Percentiles rank a stretch among this genome's conserved stretches.
phyloP scores from a whole-genome alignment of 2,329 filamentous ascomycete genomes.

The Monosporascus sp. region DNA sequence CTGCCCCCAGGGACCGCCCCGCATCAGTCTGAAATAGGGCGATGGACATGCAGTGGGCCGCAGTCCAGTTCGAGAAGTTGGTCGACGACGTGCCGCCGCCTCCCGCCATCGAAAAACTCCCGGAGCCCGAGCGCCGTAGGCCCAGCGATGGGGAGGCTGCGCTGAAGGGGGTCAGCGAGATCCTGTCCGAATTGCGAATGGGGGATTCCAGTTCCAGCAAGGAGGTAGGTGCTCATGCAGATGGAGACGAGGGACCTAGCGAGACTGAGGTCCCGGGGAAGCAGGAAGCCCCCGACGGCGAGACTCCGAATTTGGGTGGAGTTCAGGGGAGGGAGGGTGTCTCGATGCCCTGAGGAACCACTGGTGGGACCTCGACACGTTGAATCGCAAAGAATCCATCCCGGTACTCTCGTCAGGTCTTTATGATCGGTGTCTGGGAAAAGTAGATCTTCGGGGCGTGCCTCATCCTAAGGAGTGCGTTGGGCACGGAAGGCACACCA shows the following conservation, averaged over 20 bases:
- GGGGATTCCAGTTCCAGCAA: neutral
- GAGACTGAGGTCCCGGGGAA: conserved; percentile 32
- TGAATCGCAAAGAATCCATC: no score
- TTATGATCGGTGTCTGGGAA: no score
- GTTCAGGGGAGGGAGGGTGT: neutral
- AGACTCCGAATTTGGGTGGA: neutral
- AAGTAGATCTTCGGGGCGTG: no score
- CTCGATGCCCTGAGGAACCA: neutral
- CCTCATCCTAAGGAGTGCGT: no score
- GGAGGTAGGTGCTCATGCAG: neutral
- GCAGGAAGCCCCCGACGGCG: no score
- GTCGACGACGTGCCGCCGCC: conserved; percentile 6
- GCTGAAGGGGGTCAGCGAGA: conserved; percentile 8
- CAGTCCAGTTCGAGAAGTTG: conserved; percentile 19
- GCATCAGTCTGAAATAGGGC: conserved; percentile 7
- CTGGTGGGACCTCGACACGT: no score
- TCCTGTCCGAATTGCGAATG: conserved; percentile 14
- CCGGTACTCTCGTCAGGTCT: no score
- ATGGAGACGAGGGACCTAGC: neutral
- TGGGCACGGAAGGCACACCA: no score
- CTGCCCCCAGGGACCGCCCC: conserved; percentile 3
- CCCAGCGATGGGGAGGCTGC: neutral
- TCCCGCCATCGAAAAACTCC: conserved; percentile 16
- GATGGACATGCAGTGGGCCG: conserved; percentile 17
- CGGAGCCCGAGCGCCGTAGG: neutral